phyloP scores from a whole-genome alignment of 2,329 filamentous ascomycete genomes.

The Pseudogymnoascus sp. region DNA sequence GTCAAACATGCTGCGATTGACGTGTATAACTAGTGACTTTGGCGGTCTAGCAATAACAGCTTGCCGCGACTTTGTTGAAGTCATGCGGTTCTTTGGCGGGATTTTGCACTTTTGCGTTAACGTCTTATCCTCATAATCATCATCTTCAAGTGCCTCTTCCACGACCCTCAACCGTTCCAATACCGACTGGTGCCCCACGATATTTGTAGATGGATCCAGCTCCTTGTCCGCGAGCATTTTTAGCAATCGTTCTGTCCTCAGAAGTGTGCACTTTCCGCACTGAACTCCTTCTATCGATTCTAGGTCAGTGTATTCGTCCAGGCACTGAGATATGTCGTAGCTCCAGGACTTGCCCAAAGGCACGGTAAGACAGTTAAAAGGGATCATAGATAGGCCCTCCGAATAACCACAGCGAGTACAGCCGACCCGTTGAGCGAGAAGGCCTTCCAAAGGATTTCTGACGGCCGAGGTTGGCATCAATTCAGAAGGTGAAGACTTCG shows the following conservation, averaged over 20 bases:
- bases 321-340: constrained; percentile 67
- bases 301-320: constrained; percentile 77
- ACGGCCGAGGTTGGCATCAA: constrained; percentile 24
- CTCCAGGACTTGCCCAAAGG: constrained; percentile 57
- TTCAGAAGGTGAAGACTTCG: background rate
- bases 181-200: constrained; percentile 26
- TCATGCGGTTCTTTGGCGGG: constrained; percentile 57
- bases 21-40: constrained; percentile 71
- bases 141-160: constrained; percentile 63
- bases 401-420: constrained; percentile 81
- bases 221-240: constrained; percentile 34
- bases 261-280: constrained; percentile 81
- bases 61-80: constrained; percentile 81
- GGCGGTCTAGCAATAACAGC: constrained; percentile 77
- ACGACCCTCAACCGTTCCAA: constrained; percentile 55
- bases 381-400: constrained; percentile 80
- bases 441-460: constrained; percentile 76
- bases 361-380: constrained; percentile 88
- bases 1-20: constrained; percentile 88
- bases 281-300: constrained; percentile 85
- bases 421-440: constrained; percentile 79
- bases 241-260: constrained; percentile 45
- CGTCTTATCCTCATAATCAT: constrained; percentile 68
- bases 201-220: constrained; percentile 9
- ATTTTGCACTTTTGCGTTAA: constrained; percentile 57